Conservation (phyloP, 768 basidiomycete species). For the Tricholoma terreum region DNA sequence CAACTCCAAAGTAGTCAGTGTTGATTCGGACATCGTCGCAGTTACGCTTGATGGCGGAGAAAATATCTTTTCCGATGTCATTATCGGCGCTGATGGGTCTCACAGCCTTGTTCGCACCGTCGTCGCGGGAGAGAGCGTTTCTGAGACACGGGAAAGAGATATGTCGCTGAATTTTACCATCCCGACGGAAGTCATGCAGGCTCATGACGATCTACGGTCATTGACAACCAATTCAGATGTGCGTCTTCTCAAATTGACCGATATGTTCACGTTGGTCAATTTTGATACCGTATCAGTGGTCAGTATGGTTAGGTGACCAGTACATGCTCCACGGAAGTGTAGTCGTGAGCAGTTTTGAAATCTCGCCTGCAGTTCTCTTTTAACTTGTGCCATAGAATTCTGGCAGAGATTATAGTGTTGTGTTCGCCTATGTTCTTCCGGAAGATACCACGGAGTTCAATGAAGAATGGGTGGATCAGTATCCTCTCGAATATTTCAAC, state of each 20-base stretch:
- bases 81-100: constrained; percentile 62
- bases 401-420: constrained; percentile 26
- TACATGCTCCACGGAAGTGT: constrained; percentile 27
- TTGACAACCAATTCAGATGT: constrained; percentile 29
- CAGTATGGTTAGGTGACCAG: constrained; percentile 30
- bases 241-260: constrained; percentile 12
- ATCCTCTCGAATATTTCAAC: constrained; percentile 30
- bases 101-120: constrained; percentile 36
- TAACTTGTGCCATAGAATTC: constrained; percentile 18
- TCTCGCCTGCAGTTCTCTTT: background rate
- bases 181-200: constrained; percentile 27
- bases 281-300: constrained; percentile 24
- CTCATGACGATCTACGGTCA: constrained; percentile 29
- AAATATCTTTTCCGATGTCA: constrained; percentile 44
- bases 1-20: constrained; percentile 32
- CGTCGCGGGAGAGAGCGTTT: constrained; percentile 25
- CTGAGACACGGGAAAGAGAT: constrained; percentile 24
- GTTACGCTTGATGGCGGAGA: constrained; percentile 42
- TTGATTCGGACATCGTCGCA: constrained; percentile 29
- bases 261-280: background rate
- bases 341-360: constrained; percentile 16
- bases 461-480: constrained; percentile 30
- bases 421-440: constrained; percentile 21
- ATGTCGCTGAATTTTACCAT: constrained; percentile 31
- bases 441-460: constrained; percentile 19